These are phyloP conservation scores for Phytophthora niederhauseri DNA, from an alignment of 352 stramenopile species.

Conservation along the genomic window DNA sequence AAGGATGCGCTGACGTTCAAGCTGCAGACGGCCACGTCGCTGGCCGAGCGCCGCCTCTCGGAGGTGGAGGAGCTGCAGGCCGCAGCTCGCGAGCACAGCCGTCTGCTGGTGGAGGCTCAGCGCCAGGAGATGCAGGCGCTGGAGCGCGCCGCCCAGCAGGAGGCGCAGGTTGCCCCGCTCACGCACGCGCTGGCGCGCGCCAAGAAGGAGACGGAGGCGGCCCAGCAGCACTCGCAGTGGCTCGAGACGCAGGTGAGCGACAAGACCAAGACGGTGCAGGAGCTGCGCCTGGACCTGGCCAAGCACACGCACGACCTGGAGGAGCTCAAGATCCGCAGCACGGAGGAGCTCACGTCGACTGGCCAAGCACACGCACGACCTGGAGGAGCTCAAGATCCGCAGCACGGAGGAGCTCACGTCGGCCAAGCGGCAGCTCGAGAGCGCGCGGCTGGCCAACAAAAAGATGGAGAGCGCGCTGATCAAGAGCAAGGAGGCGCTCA, in stretches of 20 bases:
- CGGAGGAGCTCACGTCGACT: constrained; percentile 58
- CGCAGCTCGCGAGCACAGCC: constrained; percentile 63
- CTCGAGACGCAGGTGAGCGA: constrained; percentile 67
- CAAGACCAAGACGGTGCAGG: constrained; percentile 68
- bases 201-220: constrained; percentile 56
- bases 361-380: constrained; percentile 53
- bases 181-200: constrained; percentile 52
- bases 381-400: constrained; percentile 61
- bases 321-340: constrained; percentile 54
- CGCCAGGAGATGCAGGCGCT: constrained; percentile 70
- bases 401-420: constrained; percentile 57
- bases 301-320: constrained; percentile 64
- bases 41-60: constrained; percentile 63
- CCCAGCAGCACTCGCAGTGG: constrained; percentile 70
- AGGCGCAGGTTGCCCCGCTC: constrained; percentile 66
- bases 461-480: constrained; percentile 71
- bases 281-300: constrained; percentile 58
- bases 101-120: constrained; percentile 58
- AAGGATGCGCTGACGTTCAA: constrained; percentile 63
- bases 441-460: constrained; percentile 57
- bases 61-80: constrained; percentile 68
- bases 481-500: constrained; percentile 70
- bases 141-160: constrained; percentile 58
- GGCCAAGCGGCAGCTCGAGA: constrained; percentile 62
- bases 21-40: constrained; percentile 47